These are phyloP conservation scores for Talaromyces thailandensis DNA, from an alignment of 495 filamentous ascomycete genomes.

Conservation along the genomic window DNA sequence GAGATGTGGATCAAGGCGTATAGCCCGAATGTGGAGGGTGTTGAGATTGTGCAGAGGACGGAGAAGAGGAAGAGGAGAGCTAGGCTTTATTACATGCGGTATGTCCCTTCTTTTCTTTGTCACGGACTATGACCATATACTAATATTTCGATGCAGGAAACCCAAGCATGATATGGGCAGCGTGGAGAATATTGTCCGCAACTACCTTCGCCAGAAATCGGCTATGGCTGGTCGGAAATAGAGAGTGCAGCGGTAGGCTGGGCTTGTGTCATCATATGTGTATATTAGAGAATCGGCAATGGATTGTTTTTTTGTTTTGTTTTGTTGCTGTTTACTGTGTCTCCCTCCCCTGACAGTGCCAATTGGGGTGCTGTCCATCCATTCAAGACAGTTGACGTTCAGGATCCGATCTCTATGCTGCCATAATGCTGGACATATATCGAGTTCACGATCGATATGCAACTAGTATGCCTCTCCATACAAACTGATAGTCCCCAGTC, in stretches of 20 bases:
- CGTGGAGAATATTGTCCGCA: slow-evolving; percentile 61
- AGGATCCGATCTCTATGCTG: too few relatives aligned
- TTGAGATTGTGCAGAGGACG: slow-evolving; percentile 86
- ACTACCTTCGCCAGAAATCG: slow-evolving; percentile 55
- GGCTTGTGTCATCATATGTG: neutral
- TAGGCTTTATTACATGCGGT: slow-evolving; percentile 83
- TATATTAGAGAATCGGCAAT: slow-evolving; percentile 1
- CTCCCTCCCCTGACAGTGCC: neutral
- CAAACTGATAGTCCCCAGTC: too few relatives aligned
- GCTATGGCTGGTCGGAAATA: slow-evolving; percentile 28
- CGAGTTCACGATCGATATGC: too few relatives aligned
- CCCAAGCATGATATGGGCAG: slow-evolving; percentile 59
- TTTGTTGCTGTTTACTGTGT: neutral
- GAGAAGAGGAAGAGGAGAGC: slow-evolving; percentile 81
- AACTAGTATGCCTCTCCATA: too few relatives aligned
- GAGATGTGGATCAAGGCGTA: slow-evolving; percentile 98
- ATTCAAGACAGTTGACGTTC: too few relatives aligned
- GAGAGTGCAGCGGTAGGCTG: slow-evolving; percentile 3
- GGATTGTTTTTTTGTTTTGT: neutral
- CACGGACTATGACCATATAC: slow-evolving; percentile 25
- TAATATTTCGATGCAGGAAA: slow-evolving; percentile 31
- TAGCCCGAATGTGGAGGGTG: slow-evolving; percentile 74
- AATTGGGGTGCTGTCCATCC: too few relatives aligned
- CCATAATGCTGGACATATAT: too few relatives aligned
- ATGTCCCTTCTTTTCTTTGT: slow-evolving; percentile 27